A percentile compares a stretch with the other conserved stretches of the same genome.
Evolutionary conservation across 805 yeast genomes (phyloP).

Genomic region (Wickerhamomyces bisporus): DNA sequence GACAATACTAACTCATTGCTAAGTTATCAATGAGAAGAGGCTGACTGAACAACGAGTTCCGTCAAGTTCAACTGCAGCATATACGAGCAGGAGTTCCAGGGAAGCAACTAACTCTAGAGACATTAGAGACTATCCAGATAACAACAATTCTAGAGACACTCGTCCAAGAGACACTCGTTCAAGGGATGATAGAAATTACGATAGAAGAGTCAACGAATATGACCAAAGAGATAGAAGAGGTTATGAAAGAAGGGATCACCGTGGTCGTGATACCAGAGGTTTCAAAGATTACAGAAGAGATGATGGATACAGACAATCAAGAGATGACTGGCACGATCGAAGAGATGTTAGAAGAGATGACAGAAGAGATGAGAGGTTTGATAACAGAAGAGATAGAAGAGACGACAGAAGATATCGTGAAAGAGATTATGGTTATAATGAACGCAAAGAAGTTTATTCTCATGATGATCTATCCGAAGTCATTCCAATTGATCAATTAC

Average conservation of each 20-base stretch:
- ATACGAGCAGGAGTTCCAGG: constrained; percentile 1
- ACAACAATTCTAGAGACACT: constrained; percentile 4
- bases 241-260: constrained; percentile 1
- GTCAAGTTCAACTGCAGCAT: too few relatives aligned
- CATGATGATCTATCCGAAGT: constrained; percentile 33
- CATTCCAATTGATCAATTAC: constrained; percentile 46
- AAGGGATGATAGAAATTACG: neutral
- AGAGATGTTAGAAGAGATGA: constrained; percentile 3
- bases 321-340: constrained; percentile 4
- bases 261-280: neutral
- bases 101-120: constrained; percentile 5
- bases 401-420: constrained; percentile 3
- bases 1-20: too few relatives aligned
- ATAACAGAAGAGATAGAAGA: constrained; percentile 7
- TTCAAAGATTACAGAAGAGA: constrained; percentile 6
- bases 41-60: neutral
- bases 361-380: constrained; percentile 5
- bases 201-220: neutral
- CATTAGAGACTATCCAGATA: constrained; percentile 3
- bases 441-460: constrained; percentile 1
- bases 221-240: constrained; percentile 3
- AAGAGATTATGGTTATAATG: constrained; percentile 1
- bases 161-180: neutral
- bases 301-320: neutral
- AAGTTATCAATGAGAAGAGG: neutral